Evolutionary conservation across 1,284 basidiomycete species (phyloP).

Genomic region (Dichomitus squalens): DNA sequence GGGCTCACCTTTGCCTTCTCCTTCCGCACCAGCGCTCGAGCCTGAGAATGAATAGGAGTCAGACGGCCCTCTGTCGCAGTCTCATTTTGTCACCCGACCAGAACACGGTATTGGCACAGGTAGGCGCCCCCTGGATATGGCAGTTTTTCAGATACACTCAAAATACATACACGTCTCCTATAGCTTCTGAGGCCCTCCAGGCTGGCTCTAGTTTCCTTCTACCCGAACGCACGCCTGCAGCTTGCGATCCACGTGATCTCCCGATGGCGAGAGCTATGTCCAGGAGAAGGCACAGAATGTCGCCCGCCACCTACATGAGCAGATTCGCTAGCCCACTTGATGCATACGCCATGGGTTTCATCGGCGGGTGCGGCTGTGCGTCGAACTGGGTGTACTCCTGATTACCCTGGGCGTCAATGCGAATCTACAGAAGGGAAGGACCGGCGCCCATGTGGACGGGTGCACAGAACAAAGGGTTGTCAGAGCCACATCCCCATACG

Average conservation of each 20-base stretch:
- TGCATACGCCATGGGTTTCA: slow-evolving; percentile 93
- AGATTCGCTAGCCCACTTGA: slow-evolving; percentile 63
- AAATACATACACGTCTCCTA: background rate
- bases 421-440: slow-evolving; percentile 52
- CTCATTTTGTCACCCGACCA: background rate
- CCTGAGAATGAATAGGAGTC: background rate
- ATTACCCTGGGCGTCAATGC: slow-evolving; percentile 79
- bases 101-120: background rate
- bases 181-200: background rate
- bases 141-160: too few species aligned
- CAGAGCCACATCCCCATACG: background rate
- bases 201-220: background rate
- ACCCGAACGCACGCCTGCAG: background rate
- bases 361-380: slow-evolving; percentile 84
- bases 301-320: slow-evolving; percentile 49
- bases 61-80: background rate
- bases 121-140: slow-evolving; percentile 3
- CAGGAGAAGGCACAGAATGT: background rate
- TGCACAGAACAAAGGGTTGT: background rate
- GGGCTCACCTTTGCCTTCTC: background rate
- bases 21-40: background rate
- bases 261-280: too few species aligned
- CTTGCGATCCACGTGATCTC: background rate
- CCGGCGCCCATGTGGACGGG: slow-evolving; percentile 8
- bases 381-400: slow-evolving; percentile 84